These are phyloP conservation scores for Fusarium irregulare DNA, from an alignment of 2,329 filamentous ascomycete species.

Conservation along the genomic window DNA sequence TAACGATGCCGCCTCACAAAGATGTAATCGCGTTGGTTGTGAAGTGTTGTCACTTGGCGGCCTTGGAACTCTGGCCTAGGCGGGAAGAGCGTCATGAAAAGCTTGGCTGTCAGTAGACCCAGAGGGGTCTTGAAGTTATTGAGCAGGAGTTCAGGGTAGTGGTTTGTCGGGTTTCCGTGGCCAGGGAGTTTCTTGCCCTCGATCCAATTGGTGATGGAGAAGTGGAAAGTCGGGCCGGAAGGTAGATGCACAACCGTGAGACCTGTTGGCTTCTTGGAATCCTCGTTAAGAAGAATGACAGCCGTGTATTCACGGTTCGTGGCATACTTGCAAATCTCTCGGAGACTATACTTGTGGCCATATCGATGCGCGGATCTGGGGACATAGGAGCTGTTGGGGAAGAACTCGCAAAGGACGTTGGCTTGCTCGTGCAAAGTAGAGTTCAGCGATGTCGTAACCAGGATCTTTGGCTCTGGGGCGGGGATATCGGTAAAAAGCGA, in stretches of 20 bases:
- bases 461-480: conserved; percentile 79
- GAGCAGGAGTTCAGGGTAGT: conserved; percentile 88
- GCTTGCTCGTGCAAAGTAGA: conserved; percentile 88
- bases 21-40: conserved; percentile 97
- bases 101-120: conserved; percentile 84
- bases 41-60: conserved; percentile 88
- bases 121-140: conserved; percentile 96
- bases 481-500: conserved; percentile 70
- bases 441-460: conserved; percentile 92
- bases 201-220: conserved; percentile 89
- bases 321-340: conserved; percentile 90
- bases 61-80: conserved; percentile 85
- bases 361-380: conserved; percentile 85
- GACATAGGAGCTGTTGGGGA: conserved; percentile 90
- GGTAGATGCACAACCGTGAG: conserved; percentile 88
- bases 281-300: conserved; percentile 87
- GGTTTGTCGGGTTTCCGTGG: conserved; percentile 87
- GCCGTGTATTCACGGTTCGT: conserved; percentile 84
- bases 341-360: conserved; percentile 89
- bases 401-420: conserved; percentile 79
- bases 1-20: conserved; percentile 93
- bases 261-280: conserved; percentile 84
- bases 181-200: conserved; percentile 89
- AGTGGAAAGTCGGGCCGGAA: conserved; percentile 89
- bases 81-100: conserved; percentile 75